Evolutionary conservation across 1,139 yeast genomes (phyloP), one percentile per base, ranked within the genome.

Genomic region (Groenewaldozyma auringiensis): DNA sequence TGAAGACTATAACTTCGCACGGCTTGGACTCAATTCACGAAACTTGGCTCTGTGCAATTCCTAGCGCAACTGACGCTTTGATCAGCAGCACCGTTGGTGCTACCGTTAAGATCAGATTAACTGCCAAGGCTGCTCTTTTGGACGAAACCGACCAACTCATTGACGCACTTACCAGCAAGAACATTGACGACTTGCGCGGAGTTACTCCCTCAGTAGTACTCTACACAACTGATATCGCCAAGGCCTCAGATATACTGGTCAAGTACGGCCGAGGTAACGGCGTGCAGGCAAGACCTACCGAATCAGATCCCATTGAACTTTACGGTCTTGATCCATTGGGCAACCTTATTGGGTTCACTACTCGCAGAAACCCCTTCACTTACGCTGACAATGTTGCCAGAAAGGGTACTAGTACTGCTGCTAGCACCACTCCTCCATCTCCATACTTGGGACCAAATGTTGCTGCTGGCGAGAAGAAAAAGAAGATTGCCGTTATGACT

Each of bases 401-500:
- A 8, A 33, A 33, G 36, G 20, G 11, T 14, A 14, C 9, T 6
- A 33, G 20, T 33, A 14, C 18, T 33, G 42, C 47, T 4, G 46
- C 48, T 2, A 32, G 33, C 14, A 17, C 40, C 18, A 20, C 21
- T 13, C 25, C 39, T 3, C 40, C 29, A 4, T 41, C 36, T 14
- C 20, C 29, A 27, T 31, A 14, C 8, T 31, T 40, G 2, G 47
- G 25, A 37, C 43, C 42, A 14, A 27, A 49, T 14, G 31, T 42
- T 2, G 29, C 17, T 29, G 14, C 41, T 33, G 43, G 22, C 33
- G 22, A 37, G 13, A 42, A 33, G 33, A 56, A 54, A 49, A 75
- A 79, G 71, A 76, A 83, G 60, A 84, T 92, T 54, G 98, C 94
- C 4, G 94, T 92, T 44, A 86, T 92, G 92, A 92, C 98, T 1